Conservation (phyloP, 768 basidiomycete species). For the Rhizopogon salebrosus region DNA sequence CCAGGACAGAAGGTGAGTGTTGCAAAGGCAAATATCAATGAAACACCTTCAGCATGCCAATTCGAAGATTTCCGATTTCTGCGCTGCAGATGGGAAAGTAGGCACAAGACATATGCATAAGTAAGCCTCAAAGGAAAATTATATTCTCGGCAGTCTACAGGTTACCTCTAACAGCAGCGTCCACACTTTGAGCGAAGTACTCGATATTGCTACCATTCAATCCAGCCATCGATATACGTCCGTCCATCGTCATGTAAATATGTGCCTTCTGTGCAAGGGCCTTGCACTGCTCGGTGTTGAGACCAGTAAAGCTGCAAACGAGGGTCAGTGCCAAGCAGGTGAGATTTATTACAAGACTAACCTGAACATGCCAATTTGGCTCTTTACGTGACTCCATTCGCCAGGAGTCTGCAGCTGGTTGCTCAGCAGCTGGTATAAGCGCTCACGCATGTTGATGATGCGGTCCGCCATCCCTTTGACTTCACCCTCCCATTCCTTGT, state of each 20-base stretch:
- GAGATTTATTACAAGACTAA: slow-evolving; percentile 23
- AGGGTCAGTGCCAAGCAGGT: background rate
- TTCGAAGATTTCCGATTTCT: background rate
- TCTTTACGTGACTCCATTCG: slow-evolving; percentile 91
- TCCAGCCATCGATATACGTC: slow-evolving; percentile 92
- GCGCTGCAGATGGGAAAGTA: too few relatives aligned
- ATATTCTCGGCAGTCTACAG: slow-evolving; percentile 41
- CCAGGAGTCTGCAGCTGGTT: slow-evolving; percentile 86
- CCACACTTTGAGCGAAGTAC: slow-evolving; percentile 85
- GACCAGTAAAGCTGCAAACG: slow-evolving; percentile 70
- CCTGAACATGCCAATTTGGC: slow-evolving; percentile 99
- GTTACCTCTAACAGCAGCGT: slow-evolving; percentile 74
- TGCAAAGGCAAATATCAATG: too few relatives aligned
- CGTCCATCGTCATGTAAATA: slow-evolving; percentile 91
- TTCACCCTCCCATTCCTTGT: slow-evolving; percentile 84
- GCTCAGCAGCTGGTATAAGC: slow-evolving; percentile 71
- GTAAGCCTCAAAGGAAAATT: slow-evolving; percentile 13
- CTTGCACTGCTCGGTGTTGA: slow-evolving; percentile 75
- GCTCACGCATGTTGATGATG: slow-evolving; percentile 90
- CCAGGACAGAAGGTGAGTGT: slow-evolving; percentile 12
- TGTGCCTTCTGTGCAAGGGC: slow-evolving; percentile 83
- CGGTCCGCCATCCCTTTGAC: slow-evolving; percentile 95
- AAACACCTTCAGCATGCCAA: slow-evolving; percentile 1
- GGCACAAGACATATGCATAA: too few relatives aligned
- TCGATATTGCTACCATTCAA: slow-evolving; percentile 79